phyloP scores from a whole-genome alignment of 768 basidiomycete genomes.

The Agrocybe praecox region DNA sequence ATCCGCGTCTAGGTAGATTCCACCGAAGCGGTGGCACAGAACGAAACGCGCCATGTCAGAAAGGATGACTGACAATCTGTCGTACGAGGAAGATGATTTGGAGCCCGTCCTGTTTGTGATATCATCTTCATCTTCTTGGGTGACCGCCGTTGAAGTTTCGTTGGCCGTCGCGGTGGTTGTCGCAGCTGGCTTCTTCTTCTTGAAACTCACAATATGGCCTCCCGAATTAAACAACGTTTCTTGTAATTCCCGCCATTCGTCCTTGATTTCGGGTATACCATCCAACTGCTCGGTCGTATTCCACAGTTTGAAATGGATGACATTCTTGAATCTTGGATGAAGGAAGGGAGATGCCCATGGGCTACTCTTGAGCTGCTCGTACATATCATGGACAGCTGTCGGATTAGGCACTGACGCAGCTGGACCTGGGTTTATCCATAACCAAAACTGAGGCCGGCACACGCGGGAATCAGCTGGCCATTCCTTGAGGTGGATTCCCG shows the following conservation, averaged over 20 bases:
- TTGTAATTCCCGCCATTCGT: conserved; percentile 81
- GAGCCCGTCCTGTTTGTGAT: conserved; percentile 81
- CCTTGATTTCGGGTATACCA: conserved; percentile 79
- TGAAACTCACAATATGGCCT: conserved; percentile 71
- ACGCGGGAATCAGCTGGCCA: conserved; percentile 44
- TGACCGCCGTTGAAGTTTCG: conserved; percentile 47
- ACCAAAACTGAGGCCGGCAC: conserved; percentile 91
- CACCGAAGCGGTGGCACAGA: conserved; percentile 90
- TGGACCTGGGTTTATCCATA: conserved; percentile 96
- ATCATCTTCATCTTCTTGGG: conserved; percentile 51
- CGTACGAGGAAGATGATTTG: conserved; percentile 84
- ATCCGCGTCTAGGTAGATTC: conserved; percentile 93
- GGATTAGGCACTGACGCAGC: conserved; percentile 85
- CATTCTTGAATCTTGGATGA: conserved; percentile 84
- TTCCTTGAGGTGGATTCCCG: conserved; percentile 66
- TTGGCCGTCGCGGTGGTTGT: conserved; percentile 39
- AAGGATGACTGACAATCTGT: conserved; percentile 87
- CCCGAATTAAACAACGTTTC: conserved; percentile 87
- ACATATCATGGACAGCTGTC: conserved; percentile 80
- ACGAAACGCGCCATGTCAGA: conserved; percentile 98
- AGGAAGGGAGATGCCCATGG: conserved; percentile 95
- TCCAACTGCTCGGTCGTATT: conserved; percentile 97
- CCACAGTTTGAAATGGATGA: conserved; percentile 93
- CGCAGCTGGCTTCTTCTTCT: conserved; percentile 40
- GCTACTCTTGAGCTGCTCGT: conserved; percentile 69